phyloP scores from a whole-genome alignment of 208 protist species.

The Crithidia acanthocephali region DNA sequence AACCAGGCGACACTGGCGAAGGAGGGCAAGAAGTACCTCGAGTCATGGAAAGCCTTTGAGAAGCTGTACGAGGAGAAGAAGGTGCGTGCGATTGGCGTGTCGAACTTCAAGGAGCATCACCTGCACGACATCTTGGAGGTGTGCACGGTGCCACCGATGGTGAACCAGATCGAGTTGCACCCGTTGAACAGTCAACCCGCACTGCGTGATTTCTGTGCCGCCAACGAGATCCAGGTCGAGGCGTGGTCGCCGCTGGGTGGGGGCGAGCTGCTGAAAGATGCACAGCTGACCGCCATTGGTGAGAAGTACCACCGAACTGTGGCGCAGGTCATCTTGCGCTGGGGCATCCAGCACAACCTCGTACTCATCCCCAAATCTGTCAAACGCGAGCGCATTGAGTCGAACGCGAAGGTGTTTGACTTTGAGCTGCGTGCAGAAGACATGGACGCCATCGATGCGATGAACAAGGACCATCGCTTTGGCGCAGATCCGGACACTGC shows the following conservation, averaged over 20 bases:
- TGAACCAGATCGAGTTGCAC: constrained; percentile 93
- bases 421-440: constrained; percentile 65
- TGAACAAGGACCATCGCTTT: constrained; percentile 52
- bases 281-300: constrained; percentile 33
- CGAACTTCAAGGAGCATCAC: constrained; percentile 77
- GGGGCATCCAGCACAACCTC: constrained; percentile 60
- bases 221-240: constrained; percentile 69
- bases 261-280: constrained; percentile 39
- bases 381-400: constrained; percentile 65
- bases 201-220: constrained; percentile 69
- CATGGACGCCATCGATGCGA: constrained; percentile 49
- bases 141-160: constrained; percentile 72
- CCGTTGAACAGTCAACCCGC: constrained; percentile 60
- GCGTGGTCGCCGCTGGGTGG: constrained; percentile 82
- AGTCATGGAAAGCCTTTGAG: constrained; percentile 90
- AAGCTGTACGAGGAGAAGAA: constrained; percentile 77
- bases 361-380: constrained; percentile 91
- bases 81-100: constrained; percentile 87
- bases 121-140: constrained; percentile 62
- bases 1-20: constrained; percentile 25
- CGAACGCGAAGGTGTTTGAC: constrained; percentile 82
- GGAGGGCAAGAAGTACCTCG: constrained; percentile 61
- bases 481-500: constrained; percentile 51
- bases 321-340: constrained; percentile 76
- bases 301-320: constrained; percentile 38